Evolutionary conservation across 225 moss, liverwort and hornwort genomes (phyloP).

Genomic region (Antitrichia curtipendula): DNA sequence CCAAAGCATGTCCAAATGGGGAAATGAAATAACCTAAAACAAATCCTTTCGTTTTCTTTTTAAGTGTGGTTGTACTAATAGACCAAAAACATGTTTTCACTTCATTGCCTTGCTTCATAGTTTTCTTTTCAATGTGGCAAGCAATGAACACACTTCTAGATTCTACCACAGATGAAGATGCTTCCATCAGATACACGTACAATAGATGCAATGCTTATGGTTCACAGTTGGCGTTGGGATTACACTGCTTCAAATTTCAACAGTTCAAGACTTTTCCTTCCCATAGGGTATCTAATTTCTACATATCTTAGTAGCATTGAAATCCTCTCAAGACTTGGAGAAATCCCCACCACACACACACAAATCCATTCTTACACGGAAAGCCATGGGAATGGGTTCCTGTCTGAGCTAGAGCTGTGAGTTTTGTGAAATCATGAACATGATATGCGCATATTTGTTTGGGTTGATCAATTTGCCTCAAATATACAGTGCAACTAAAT

Average conservation of each 20-base stretch:
- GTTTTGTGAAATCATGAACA: neutral
- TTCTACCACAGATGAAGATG: neutral
- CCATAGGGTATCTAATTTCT: neutral
- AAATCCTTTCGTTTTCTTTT: neutral
- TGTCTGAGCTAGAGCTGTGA: fast-evolving
- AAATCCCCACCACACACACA: too few species aligned
- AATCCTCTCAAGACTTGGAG: neutral
- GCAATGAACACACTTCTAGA: neutral
- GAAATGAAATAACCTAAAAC: neutral
- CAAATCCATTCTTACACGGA: neutral
- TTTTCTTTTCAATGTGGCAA: neutral
- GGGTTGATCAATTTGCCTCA: neutral
- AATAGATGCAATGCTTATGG: neutral
- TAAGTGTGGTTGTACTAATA: neutral
- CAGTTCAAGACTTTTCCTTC: neutral
- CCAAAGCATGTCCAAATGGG: neutral
- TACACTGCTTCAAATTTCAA: neutral
- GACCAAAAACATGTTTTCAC: neutral
- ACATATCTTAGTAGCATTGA: neutral
- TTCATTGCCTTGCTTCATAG: neutral
- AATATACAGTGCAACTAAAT: neutral
- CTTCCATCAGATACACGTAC: neutral
- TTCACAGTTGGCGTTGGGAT: neutral
- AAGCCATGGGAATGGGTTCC: neutral
- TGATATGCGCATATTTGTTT: too few species aligned